A percentile compares a stretch with the other conserved stretches of the same genome.
Conservation (phyloP, 306 rosid species). For the Sicyos baderoa region DNA sequence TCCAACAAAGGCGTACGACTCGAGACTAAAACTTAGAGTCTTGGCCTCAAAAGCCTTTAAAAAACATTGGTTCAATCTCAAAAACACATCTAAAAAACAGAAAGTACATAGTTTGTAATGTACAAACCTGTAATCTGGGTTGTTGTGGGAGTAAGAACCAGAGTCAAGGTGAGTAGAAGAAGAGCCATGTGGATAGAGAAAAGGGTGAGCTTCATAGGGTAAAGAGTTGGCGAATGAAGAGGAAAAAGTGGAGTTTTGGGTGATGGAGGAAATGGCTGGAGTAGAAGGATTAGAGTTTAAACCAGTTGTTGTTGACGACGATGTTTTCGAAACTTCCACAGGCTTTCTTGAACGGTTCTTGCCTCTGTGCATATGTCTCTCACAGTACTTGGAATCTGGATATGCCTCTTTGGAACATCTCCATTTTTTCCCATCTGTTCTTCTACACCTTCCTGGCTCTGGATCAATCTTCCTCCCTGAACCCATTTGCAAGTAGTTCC, state of each 20-base stretch:
- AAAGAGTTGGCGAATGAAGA: conserved; percentile 18
- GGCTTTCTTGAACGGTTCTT: conserved; percentile 99
- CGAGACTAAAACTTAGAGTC: no score
- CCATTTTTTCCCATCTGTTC: conserved; percentile 99
- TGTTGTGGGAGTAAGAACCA: conserved; percentile 35
- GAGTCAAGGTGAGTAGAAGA: conserved; percentile 30
- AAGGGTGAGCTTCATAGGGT: conserved; percentile 34
- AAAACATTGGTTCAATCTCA: neutral
- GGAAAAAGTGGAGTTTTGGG: conserved; percentile 25
- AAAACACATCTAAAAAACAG: neutral
- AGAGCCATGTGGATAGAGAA: conserved; percentile 29
- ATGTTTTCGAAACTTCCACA: conserved; percentile 63
- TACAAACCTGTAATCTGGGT: conserved; percentile 59
- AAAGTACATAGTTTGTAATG: neutral
- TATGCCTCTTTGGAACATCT: conserved; percentile 93
- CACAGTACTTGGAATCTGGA: conserved; percentile 91
- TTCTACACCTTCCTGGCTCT: conserved; percentile 94
- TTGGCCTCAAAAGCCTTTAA: no score
- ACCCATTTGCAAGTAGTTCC: conserved; percentile 93
- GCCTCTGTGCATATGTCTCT: conserved; percentile 99
- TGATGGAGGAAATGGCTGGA: conserved; percentile 38
- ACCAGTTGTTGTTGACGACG: conserved; percentile 26
- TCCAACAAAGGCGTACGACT: no score
- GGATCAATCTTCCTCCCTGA: conserved; percentile 86
- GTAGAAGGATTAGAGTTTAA: conserved; percentile 31